A percentile compares a stretch with the other conserved stretches of the same genome.
phyloP scores from a whole-genome alignment of 257 asterid genomes.

The Penstemon eatonii region DNA sequence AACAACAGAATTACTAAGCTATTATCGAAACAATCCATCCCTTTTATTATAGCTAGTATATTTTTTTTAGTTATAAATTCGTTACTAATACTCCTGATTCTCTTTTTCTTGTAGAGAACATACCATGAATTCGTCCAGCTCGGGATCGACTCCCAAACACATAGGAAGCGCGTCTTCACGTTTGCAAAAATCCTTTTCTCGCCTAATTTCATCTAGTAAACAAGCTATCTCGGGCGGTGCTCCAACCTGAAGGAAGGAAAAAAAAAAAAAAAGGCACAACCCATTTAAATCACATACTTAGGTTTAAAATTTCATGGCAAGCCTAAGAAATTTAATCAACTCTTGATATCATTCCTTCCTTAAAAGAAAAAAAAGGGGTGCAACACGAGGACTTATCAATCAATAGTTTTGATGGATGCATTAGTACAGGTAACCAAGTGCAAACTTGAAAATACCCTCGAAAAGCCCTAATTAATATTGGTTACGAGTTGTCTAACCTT shows the following conservation, averaged over 20 bases:
- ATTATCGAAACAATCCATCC: too few species aligned
- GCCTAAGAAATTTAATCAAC: too few species aligned
- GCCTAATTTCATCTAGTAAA: slow-evolving; percentile 49
- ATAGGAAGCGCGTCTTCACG: slow-evolving; percentile 26
- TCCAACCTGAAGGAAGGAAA: slow-evolving; percentile 46
- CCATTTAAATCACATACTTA: not conserved
- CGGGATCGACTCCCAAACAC: slow-evolving; percentile 48
- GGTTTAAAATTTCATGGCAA: too few species aligned
- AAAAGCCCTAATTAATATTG: not conserved
- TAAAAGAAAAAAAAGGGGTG: too few species aligned
- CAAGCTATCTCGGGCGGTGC: slow-evolving; percentile 56
- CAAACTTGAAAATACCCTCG: too few species aligned
- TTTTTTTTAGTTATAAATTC: too few species aligned
- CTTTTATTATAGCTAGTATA: too few species aligned
- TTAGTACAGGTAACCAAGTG: not conserved
- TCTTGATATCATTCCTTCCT: too few species aligned
- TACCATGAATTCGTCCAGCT: slow-evolving; percentile 75
- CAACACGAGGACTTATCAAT: too few species aligned
- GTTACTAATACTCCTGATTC: too few species aligned
- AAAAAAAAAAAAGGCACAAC: not conserved
- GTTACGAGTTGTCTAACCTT: slow-evolving; percentile 42
- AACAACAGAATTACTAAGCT: too few species aligned
- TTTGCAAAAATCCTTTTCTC: slow-evolving; percentile 39
- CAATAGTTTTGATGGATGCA: too few species aligned
- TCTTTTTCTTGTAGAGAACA: slow-evolving; percentile 11